Evolutionary conservation across 306 rosid species (phyloP), one percentile per base, ranked within the genome.

Genomic region (Begonia loranthoides): DNA sequence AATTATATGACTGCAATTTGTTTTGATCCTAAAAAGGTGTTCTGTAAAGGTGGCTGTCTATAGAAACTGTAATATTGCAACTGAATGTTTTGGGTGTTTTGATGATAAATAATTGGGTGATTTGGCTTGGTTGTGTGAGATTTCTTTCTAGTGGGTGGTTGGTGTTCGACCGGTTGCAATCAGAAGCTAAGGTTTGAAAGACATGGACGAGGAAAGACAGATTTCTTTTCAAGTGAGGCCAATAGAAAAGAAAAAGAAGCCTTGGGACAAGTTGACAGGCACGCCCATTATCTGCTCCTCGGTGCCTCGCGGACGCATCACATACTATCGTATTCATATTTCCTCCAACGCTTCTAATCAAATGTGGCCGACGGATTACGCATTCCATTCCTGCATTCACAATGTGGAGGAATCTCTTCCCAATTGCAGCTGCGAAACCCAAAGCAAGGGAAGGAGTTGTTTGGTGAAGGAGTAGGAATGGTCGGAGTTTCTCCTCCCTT

Each of bases 391-490:
- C 93, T 5, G 82, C 22, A 61, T 82, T 87, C 70, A 86, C 58
- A 15, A 82, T 61, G 61, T 82, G 95, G 47, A 86, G 65, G 51
- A 73, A 66, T 49, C 67, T 53, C 49, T 82, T 74, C 39, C 83
- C 81, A 76, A 81, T 86, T 22, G 95, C 93, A 61, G 76, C 87
- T 85, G 79, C 74, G 64, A 70, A 82, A 5, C 93, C 81, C 15
- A 86, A 76, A 28, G 93, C 76, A 60, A 82, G 59, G 59, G 69
- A 82, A 46, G 95, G 95, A 53, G 95, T 86, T 9, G 76, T 75
- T 66, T 86, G 93, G 79, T 68, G 58, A 63, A 86, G 87, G 41
- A 76, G 83, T 3, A 66, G 79, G 68, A 82, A 77, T n/a, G 87
- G 85, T 65, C 79, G 87, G 47, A 68, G 19, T 65, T 73, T 82